phyloP scores from a whole-genome alignment of 2,329 filamentous ascomycete species.

The Rhytidhysteron rufulum region DNA sequence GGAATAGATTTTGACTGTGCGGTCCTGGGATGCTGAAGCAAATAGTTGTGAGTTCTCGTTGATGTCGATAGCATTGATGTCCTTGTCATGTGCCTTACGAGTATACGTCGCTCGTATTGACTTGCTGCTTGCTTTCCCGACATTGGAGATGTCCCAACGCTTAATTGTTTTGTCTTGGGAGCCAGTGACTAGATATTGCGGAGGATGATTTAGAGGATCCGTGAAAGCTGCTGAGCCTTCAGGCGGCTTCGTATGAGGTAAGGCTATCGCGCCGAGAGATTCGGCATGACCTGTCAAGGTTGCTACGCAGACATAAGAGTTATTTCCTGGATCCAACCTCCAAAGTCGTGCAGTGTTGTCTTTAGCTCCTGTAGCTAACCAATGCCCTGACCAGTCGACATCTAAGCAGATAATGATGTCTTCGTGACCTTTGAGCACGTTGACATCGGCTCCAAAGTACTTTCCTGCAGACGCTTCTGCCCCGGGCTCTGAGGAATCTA shows the following conservation, averaged over 20 bases:
- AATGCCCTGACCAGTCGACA: conserved; percentile 93
- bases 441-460: conserved; percentile 89
- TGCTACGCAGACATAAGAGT: conserved; percentile 74
- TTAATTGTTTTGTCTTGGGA: conserved; percentile 96
- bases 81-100: conserved; percentile 94
- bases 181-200: conserved; percentile 81
- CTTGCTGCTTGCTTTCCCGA: conserved; percentile 44
- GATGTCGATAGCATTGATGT: conserved; percentile 92
- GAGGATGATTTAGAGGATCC: conserved; percentile 74
- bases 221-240: conserved; percentile 66
- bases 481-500: no score
- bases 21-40: conserved; percentile 93
- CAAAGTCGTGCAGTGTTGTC: conserved; percentile 92
- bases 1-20: conserved; percentile 96
- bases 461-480: conserved; percentile 29
- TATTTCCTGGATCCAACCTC: conserved; percentile 72
- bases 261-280: conserved; percentile 82
- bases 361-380: conserved; percentile 94
- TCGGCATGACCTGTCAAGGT: conserved; percentile 90
- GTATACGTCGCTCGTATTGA: conserved; percentile 72
- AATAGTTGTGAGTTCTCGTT: conserved; percentile 74
- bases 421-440: conserved; percentile 80
- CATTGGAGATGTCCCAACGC: conserved; percentile 69
- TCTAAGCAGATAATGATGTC: conserved; percentile 96
- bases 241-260: conserved; percentile 68